phyloP scores from a whole-genome alignment of 139 green algal genomes.

The Bryopsis sp. region DNA sequence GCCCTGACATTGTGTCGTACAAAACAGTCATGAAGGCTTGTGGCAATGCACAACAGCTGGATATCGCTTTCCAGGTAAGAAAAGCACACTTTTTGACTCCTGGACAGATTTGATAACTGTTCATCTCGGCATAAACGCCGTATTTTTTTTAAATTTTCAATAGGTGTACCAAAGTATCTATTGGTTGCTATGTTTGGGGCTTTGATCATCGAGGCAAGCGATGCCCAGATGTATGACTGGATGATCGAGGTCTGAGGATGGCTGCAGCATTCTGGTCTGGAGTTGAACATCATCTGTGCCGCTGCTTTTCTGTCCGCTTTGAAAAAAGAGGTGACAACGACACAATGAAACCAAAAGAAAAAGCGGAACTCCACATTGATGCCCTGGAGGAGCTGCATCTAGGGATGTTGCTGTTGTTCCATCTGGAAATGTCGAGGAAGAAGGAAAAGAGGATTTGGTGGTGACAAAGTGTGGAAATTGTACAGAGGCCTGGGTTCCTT shows the following conservation, averaged over 20 bases:
- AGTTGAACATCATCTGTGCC: slow-evolving; percentile 48
- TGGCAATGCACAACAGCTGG: slow-evolving; percentile 55
- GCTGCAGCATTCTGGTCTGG: slow-evolving; percentile 45
- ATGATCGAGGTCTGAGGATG: slow-evolving; percentile 47
- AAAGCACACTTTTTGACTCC: background rate
- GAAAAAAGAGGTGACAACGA: slow-evolving; percentile 35
- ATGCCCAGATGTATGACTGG: slow-evolving; percentile 24
- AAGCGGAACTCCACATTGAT: background rate
- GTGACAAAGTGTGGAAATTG: too few relatives aligned
- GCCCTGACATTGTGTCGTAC: slow-evolving; percentile 68
- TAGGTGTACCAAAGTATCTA: slow-evolving; percentile 55
- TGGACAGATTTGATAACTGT: background rate
- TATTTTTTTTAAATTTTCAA: background rate
- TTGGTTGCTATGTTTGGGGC: slow-evolving; percentile 61
- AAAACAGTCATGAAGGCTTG: slow-evolving; percentile 80
- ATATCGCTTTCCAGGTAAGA: slow-evolving; percentile 39
- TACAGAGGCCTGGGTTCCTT: too few relatives aligned
- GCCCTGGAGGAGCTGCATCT: too few relatives aligned
- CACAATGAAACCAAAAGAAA: background rate
- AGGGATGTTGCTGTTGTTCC: too few relatives aligned
- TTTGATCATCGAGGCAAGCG: slow-evolving; percentile 44
- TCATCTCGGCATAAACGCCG: too few relatives aligned
- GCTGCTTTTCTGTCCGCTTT: slow-evolving; percentile 59
- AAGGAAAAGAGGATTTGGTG: too few relatives aligned
- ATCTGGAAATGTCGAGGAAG: too few relatives aligned